Base-by-base conservation (phyloP, 352 stramenopile species). In the Phytophthora podocarpi region DNA sequence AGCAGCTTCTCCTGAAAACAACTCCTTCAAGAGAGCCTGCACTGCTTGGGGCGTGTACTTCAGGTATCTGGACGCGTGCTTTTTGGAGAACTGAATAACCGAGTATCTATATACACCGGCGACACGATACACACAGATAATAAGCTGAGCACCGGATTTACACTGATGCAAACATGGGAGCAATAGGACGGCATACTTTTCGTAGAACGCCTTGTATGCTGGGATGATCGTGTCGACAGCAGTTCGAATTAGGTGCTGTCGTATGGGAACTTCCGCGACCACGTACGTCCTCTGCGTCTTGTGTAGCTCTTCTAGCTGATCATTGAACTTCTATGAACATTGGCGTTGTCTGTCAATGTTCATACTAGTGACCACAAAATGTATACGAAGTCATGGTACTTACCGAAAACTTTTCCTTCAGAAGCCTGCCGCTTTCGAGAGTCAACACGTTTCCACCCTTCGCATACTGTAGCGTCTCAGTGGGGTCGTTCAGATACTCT, bases 401-500 rank as follows among this genome's bases (percentile, higher is more conserved):
- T 61, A 92, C 85, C 70, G 83, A 64, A 58, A 98, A 98, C 46
- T 97, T 95, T 50, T 92, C 88, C 69, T 98, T 98, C 48, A 98
- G 71, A 21, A 97, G 59, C 11, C 91, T 76, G 8, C 93, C 93
- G 64, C 82, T 96, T 56, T 98, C 91, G 12, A 97, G 68, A 11
- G 91, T 97, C 4, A 98, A 68, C 16, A 97, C 64, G 23, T 74
- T 87, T 31, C 85, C 74, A 21, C 83, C 80, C 45, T 91, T 96
- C 26, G 86, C 74, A 62, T 97, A 98, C 51, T 95, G 83, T 9
- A 98, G 65, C 31, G 86, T 92, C 31, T 89, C 80, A 34, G 83
- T 93, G 15, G 91, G 90, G 9, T 98, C 91, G 20, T 75, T 73
- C 10, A 91, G 24, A 47, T 82, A 80, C 10, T 79, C 59, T 31